phyloP scores from a whole-genome alignment of 192 early-diverging fungal species.

The Backusella liffmaniae region DNA sequence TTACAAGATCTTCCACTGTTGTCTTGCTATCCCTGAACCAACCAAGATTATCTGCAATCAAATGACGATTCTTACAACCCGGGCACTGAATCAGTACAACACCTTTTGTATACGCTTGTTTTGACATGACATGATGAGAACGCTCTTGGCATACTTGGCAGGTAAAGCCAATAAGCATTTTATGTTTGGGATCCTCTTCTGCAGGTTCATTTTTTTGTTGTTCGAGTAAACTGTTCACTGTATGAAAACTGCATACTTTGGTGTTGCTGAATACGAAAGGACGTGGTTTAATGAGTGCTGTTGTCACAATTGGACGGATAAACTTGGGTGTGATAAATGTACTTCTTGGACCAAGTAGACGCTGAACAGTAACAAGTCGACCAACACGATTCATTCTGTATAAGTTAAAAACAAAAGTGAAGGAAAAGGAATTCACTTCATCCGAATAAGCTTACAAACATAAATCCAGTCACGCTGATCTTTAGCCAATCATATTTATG shows the following conservation, averaged over 20 bases:
- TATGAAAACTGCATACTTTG: neutral
- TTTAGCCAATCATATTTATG: neutral
- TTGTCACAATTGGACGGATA: neutral
- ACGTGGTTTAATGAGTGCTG: neutral
- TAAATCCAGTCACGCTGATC: neutral
- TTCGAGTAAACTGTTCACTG: neutral
- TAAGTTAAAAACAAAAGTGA: neutral
- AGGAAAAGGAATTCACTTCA: neutral
- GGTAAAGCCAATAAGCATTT: constrained; percentile 87
- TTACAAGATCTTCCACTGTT: constrained; percentile 83
- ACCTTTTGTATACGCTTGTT: constrained; percentile 84
- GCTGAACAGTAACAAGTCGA: neutral
- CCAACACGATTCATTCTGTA: neutral
- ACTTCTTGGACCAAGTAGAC: neutral
- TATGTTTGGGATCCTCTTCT: constrained; percentile 43
- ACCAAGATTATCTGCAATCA: constrained; percentile 97
- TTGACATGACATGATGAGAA: constrained; percentile 89
- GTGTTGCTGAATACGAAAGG: neutral
- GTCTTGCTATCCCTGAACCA: constrained; percentile 80
- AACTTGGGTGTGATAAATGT: neutral
- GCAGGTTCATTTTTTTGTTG: constrained; percentile 1
- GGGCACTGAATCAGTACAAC: constrained; percentile 95
- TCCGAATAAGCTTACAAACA: neutral
- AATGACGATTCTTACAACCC: constrained; percentile 83
- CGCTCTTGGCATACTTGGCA: constrained; percentile 91